phyloP scores from a whole-genome alignment of 2,329 filamentous ascomycete genomes.

The Fusarium nelsonii region DNA sequence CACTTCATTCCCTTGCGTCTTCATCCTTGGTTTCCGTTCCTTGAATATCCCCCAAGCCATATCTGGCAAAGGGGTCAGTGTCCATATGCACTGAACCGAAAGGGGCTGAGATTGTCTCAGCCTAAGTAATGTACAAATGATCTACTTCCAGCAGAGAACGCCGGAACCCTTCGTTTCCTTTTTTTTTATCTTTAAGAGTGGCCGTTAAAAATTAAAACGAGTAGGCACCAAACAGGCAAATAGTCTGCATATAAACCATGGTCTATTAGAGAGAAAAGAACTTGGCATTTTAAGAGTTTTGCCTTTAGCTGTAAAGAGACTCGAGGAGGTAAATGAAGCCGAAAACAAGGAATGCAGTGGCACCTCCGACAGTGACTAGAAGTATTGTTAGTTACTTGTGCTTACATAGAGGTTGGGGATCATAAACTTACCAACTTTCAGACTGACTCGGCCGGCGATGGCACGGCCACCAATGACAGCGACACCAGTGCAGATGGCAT shows the following conservation, averaged over 20 bases:
- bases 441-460: slow-evolving; percentile 92
- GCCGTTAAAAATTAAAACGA: slow-evolving; percentile 45
- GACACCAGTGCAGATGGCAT: slow-evolving; percentile 89
- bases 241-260: slow-evolving; percentile 21
- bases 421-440: slow-evolving; percentile 90
- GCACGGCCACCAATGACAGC: slow-evolving; percentile 93
- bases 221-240: slow-evolving; percentile 37
- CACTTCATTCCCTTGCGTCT: slow-evolving; percentile 22
- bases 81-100: slow-evolving; percentile 13
- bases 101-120: slow-evolving; percentile 34
- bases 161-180: slow-evolving; percentile 10
- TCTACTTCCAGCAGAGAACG: slow-evolving; percentile 7
- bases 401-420: background rate
- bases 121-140: slow-evolving; percentile 34
- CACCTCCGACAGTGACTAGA: slow-evolving; percentile 90
- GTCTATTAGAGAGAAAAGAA: slow-evolving; percentile 27
- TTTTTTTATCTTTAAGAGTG: slow-evolving; percentile 11
- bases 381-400: slow-evolving; percentile 39
- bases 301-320: slow-evolving; percentile 69
- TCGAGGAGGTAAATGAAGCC: slow-evolving; percentile 92
- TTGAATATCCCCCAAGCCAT: slow-evolving; percentile 3
- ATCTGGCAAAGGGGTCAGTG: slow-evolving; percentile 15
- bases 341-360: slow-evolving; percentile 89
- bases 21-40: slow-evolving; percentile 6
- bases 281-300: slow-evolving; percentile 9